Evolutionary conservation across 805 yeast species (phyloP).

Genomic region (Diddensiella caesifluorescens): DNA sequence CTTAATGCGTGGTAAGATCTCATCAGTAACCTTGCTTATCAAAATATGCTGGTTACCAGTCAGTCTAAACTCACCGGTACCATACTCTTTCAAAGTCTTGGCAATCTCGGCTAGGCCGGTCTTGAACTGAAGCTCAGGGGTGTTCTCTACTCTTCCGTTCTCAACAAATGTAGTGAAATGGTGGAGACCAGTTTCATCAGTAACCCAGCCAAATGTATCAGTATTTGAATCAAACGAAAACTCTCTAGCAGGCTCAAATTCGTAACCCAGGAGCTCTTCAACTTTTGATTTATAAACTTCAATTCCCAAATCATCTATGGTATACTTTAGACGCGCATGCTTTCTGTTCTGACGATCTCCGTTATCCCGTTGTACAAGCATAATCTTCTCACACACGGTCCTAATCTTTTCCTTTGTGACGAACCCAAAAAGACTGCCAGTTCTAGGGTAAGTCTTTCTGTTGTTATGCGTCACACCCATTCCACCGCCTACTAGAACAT

Average conservation of each 20-base stretch:
- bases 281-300: slow-evolving; percentile 74
- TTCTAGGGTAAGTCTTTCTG: slow-evolving; percentile 92
- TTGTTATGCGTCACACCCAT: slow-evolving; percentile 98
- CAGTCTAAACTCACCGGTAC: slow-evolving; percentile 82
- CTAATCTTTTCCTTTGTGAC: slow-evolving; percentile 62
- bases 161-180: slow-evolving; percentile 94
- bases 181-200: slow-evolving; percentile 68
- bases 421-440: slow-evolving; percentile 84
- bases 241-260: slow-evolving; percentile 63
- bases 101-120: slow-evolving; percentile 81
- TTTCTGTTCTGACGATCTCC: slow-evolving; percentile 96
- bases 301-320: slow-evolving; percentile 90
- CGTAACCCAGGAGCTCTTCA: slow-evolving; percentile 75
- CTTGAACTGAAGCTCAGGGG: slow-evolving; percentile 84
- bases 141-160: slow-evolving; percentile 94
- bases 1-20: slow-evolving; percentile 59
- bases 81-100: slow-evolving; percentile 49
- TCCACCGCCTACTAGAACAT: slow-evolving; percentile 94
- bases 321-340: slow-evolving; percentile 96
- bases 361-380: slow-evolving; percentile 89
- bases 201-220: slow-evolving; percentile 91
- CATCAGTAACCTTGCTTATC: slow-evolving; percentile 66
- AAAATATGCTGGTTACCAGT: slow-evolving; percentile 95
- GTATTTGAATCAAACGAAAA: slow-evolving; percentile 80
- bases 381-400: slow-evolving; percentile 79